Conservation (phyloP, 805 yeast genomes). For the Saturnispora serradocipensis region DNA sequence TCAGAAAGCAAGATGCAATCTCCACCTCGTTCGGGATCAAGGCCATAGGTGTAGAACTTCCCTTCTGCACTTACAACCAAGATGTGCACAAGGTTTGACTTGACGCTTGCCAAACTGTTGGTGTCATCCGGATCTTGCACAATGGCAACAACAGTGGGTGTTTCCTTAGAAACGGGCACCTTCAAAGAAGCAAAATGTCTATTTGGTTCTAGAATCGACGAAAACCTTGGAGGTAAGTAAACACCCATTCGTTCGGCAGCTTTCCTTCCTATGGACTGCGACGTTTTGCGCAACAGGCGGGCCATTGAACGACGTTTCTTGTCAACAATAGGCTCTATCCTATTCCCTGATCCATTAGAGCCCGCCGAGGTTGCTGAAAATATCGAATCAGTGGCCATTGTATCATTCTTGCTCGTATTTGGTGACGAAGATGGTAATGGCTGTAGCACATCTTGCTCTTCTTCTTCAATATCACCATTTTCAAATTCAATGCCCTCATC, state of each 20-base stretch:
- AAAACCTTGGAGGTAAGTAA: slow-evolving; percentile 74
- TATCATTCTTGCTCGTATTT: background rate
- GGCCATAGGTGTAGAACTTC: slow-evolving; percentile 69
- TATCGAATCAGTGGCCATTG: slow-evolving; percentile 10
- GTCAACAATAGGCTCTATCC: slow-evolving; percentile 60
- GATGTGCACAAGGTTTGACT: slow-evolving; percentile 36
- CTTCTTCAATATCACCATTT: slow-evolving; percentile 3
- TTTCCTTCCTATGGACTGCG: slow-evolving; percentile 65
- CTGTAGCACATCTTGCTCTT: background rate
- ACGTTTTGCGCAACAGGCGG: slow-evolving; percentile 64
- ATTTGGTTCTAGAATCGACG: slow-evolving; percentile 82
- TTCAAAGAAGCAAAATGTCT: slow-evolving; percentile 82
- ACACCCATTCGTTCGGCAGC: slow-evolving; percentile 88
- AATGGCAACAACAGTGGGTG: slow-evolving; percentile 42
- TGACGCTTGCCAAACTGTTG: slow-evolving; percentile 11
- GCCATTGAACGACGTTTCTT: slow-evolving; percentile 65
- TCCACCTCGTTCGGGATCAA: slow-evolving; percentile 87
- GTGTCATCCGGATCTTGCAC: slow-evolving; percentile 12
- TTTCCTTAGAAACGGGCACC: slow-evolving; percentile 35
- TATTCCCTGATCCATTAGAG: slow-evolving; percentile 19
- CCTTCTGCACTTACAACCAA: slow-evolving; percentile 86
- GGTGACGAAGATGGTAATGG: slow-evolving; percentile 1
- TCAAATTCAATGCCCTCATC: slow-evolving; percentile 20
- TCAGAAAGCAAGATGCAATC: slow-evolving; percentile 81
- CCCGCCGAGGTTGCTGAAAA: slow-evolving; percentile 23